Base-by-base conservation (phyloP, 352 stramenopile species). In the Globisporangium rhizosaccharum region DNA sequence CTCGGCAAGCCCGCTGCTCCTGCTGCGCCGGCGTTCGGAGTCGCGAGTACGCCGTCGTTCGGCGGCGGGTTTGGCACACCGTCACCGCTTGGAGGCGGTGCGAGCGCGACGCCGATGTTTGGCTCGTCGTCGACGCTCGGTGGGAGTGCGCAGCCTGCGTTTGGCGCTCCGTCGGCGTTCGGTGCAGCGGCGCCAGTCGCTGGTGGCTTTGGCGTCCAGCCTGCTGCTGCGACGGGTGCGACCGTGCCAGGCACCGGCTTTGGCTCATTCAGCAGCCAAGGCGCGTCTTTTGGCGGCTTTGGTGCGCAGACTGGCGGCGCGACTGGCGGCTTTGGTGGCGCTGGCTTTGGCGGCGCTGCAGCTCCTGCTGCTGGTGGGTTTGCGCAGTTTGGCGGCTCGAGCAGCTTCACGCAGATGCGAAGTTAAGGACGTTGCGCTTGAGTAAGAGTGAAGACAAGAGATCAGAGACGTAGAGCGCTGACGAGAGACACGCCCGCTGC, bases 61-160 rank as follows among this genome's bases (percentile, higher is more conserved):
- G 65, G 67, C 36, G 63, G 63, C 20, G 67, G 71, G 5, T 92
- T 92, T 47, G 82, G 79, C 41, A 57, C 77, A 11, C 65, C 79
- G 9, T 71, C 79, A 0, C 54, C 72, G 0, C 75, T 89, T n/a
- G 79, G 82, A 41, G 62, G 53, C 28, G 30, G 54, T 54, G 62
- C 65, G 1, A 68, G 61, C 50, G 56, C 72, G 6, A 45, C 62
- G 1, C 72, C 76, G 53, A 63, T 73, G 26, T 89, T 89, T 36
- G 79, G 79, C 12, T 73, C 78, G 3, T 67, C 75, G 39, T 89
- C 77, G 0, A 51, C 63, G 6, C 51, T 87, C 0, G 77, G 80
- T 54, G 75, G 62, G 33, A 33, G 66, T 10, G 65, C 70, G 11
- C 18, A 44, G 25, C 54, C 53, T 2, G 61, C 63, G 14, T 65